Evolutionary conservation across 164 flowering plant genomes (phyloP).

Genomic region (Platanus orientalis): DNA sequence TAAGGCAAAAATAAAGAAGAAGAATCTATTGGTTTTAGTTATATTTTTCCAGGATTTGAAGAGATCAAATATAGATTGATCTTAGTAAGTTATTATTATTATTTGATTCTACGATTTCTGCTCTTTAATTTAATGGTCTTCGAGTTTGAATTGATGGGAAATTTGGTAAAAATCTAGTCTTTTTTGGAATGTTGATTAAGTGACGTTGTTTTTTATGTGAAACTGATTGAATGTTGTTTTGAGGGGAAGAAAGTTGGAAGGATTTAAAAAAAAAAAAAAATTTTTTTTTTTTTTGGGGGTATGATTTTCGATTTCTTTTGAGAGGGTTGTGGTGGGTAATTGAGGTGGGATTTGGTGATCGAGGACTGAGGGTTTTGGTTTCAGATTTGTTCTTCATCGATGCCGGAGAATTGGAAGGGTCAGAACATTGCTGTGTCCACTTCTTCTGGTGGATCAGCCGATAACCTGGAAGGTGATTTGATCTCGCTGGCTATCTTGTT

Average conservation of each 20-base stretch:
- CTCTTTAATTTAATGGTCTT: not conserved
- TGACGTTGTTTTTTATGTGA: not conserved
- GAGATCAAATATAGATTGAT: slow-evolving; percentile 3
- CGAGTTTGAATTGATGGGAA: slow-evolving; percentile 9
- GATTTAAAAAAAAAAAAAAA: no score
- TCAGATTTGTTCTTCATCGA: slow-evolving; percentile 19
- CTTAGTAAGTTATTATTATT: not conserved
- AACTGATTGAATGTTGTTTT: not conserved
- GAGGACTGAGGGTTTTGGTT: slow-evolving; percentile 5
- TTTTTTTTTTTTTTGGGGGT: not conserved
- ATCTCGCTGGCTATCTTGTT: slow-evolving; percentile 5
- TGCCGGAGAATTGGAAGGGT: slow-evolving; percentile 48
- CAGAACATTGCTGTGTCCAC: slow-evolving; percentile 35
- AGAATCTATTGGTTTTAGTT: not conserved
- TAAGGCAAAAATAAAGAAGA: not conserved
- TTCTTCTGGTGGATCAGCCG: slow-evolving; percentile 28
- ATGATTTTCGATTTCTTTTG: not conserved
- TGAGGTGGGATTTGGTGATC: slow-evolving; percentile 19
- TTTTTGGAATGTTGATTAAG: slow-evolving; percentile 3
- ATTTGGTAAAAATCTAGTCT: not conserved
- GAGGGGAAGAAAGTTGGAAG: not conserved
- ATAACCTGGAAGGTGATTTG: slow-evolving; percentile 41
- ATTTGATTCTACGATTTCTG: slow-evolving; percentile 1
- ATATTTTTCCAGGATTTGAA: not conserved
- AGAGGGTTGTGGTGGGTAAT: not conserved